Conservation (phyloP, 257 asterid genomes). For the Solanum etuberosum region DNA sequence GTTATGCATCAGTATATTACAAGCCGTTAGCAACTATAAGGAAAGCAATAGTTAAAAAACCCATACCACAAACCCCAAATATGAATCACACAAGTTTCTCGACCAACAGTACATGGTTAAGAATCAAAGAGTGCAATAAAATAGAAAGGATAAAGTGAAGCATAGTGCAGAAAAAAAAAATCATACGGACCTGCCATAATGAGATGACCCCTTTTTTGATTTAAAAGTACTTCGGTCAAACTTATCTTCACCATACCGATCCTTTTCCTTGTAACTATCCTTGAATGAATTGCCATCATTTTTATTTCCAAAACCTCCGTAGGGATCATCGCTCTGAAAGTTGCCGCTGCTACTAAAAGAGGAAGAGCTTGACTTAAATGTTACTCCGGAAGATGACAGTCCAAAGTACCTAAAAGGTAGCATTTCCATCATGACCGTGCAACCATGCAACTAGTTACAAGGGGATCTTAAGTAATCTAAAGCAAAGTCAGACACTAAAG, state of each 20-base stretch:
- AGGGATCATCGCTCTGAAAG: conserved; percentile 8
- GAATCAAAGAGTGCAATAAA: not conserved
- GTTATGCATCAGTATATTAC: not conserved
- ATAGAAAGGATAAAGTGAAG: not conserved
- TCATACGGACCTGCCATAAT: conserved; percentile 42
- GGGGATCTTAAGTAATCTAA: not conserved
- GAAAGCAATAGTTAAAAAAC: not conserved
- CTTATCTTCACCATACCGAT: conserved; percentile 52
- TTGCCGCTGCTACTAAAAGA: conserved; percentile 46
- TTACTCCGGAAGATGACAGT: conserved; percentile 83
- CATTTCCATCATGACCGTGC: not conserved
- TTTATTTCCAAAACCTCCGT: conserved; percentile 67
- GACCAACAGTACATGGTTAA: not conserved
- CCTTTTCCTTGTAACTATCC: conserved; percentile 32
- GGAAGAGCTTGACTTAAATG: conserved; percentile 60
- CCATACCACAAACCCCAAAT: not conserved
- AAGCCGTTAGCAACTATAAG: not conserved
- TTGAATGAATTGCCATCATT: conserved; percentile 36
- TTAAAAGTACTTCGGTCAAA: conserved; percentile 19
- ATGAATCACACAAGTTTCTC: not conserved
- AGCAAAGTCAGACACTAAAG: conserved; percentile 3
- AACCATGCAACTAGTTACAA: not conserved
- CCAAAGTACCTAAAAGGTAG: conserved; percentile 60
- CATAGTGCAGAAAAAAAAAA: not conserved
- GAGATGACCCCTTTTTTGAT: conserved; percentile 49